A percentile compares a stretch with the other conserved stretches of the same genome.
Conservation (phyloP, 306 rosid species). For the Alnus glutinosa region DNA sequence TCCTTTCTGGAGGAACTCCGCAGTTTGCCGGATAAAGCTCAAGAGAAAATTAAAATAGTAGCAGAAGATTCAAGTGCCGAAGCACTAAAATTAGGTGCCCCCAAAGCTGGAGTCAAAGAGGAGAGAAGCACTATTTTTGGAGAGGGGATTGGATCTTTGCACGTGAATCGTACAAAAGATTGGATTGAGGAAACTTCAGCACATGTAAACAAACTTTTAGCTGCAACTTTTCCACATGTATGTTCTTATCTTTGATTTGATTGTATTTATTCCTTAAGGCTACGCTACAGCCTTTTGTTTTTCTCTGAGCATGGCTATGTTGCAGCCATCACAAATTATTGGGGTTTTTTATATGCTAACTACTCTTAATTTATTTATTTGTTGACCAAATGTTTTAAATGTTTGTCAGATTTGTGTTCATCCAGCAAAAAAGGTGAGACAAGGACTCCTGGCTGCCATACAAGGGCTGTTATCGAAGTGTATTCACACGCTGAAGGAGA, state of each 20-base stretch:
- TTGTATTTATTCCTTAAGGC: conserved; percentile 20
- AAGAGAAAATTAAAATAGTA: conserved; percentile 33
- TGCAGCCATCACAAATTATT: conserved; percentile 18
- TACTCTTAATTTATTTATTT: conserved; percentile 4
- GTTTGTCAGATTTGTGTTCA: conserved; percentile 80
- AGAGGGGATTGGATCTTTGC: conserved; percentile 54
- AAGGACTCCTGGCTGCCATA: conserved; percentile 75
- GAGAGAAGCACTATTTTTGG: conserved; percentile 37
- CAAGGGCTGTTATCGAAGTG: conserved; percentile 71
- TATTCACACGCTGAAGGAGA: conserved; percentile 53
- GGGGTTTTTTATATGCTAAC: conserved; percentile 7
- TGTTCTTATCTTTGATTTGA: conserved; percentile 33
- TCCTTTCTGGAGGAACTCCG: conserved; percentile 79
- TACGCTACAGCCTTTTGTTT: not conserved
- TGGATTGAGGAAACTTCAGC: conserved; percentile 74
- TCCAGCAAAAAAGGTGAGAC: conserved; percentile 78
- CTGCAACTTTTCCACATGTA: conserved; percentile 78
- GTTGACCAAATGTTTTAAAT: conserved; percentile 29
- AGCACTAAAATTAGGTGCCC: conserved; percentile 31
- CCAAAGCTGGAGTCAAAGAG: conserved; percentile 43
- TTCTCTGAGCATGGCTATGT: no score
- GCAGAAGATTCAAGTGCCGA: conserved; percentile 42
- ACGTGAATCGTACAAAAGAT: conserved; percentile 70
- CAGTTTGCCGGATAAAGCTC: conserved; percentile 57
- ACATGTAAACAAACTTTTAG: conserved; percentile 67